Base-by-base conservation (phyloP, 345 rosid genomes). In the Luvunga scandens region DNA sequence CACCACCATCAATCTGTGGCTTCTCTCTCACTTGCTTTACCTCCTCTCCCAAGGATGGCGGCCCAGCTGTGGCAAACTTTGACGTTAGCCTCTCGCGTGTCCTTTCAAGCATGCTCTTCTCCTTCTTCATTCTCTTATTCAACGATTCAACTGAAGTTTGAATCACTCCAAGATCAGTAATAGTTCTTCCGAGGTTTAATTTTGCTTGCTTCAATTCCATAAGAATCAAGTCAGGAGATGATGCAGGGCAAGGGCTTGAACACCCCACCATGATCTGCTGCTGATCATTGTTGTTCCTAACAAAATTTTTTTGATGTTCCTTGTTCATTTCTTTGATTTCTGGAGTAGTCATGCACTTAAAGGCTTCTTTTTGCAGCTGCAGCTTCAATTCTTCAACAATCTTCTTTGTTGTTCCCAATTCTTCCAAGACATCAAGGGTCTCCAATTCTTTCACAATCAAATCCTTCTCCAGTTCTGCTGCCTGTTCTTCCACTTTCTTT, bases 371-470 rank as follows among this genome's bases (percentile, higher is more conserved):
- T 64, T 92, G 92, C 25, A 93, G 92, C 84, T 93, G 96, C 68
- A 90, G 84, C 89, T 95, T 95, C 45, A 95, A 76, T 59, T 95
- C 97, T 79, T 95, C 97, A 0, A 95, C 99, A 22, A 92, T 89
- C 78, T 88, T 87, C 76, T 95, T 95, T 0, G 99, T 93, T 0
- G 96, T 82, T 66, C 94, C 98, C 2, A 95, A 91, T 77, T 91
- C 99, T 87, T 95, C 98, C 1, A 95, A 86, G 48, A 95, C 97
- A 85, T 95, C 99, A 1, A 95, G 94, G 6, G 97, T 92, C 73
- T 93, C 97, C 27, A 95, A 60, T 84, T 95, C 99, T 85, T 95
- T 95, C 83, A 95, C 94, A 19, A 91, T 95, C 71, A 95, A 84
- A 88, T 95, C 91, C 80, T 95, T 93, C 92, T 95, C 99, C 69